Evolutionary conservation across 805 yeast species (phyloP).

Genomic region (Barnettozyma californica): DNA sequence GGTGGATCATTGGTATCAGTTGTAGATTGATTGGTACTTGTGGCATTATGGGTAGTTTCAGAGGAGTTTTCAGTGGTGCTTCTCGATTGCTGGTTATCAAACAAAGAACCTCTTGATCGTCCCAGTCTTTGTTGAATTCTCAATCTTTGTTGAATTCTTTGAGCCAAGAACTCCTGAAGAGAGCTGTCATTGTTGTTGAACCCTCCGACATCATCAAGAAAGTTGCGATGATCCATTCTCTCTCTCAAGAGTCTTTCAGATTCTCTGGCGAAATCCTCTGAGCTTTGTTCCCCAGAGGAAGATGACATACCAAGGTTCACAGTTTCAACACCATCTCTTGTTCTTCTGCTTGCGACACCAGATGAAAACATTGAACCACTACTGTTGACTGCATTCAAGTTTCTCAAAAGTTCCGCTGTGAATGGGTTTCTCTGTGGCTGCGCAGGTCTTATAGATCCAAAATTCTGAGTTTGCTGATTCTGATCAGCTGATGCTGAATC

Average conservation of each 20-base stretch:
- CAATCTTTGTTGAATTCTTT: slow-evolving; percentile 2
- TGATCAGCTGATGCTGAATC: background rate
- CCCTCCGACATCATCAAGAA: background rate
- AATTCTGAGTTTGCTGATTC: background rate
- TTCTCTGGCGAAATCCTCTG: slow-evolving; percentile 4
- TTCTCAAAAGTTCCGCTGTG: slow-evolving; percentile 9
- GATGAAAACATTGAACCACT: slow-evolving; percentile 14
- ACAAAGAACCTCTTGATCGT: background rate
- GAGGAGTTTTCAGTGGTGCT: background rate
- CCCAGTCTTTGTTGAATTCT: slow-evolving; percentile 4
- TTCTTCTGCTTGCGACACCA: slow-evolving; percentile 23
- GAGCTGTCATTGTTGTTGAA: background rate
- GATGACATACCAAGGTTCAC: slow-evolving; percentile 6
- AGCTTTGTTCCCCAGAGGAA: background rate
- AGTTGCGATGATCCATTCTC: slow-evolving; percentile 1
- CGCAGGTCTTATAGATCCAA: background rate
- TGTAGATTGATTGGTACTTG: background rate
- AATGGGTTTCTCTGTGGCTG: slow-evolving; percentile 8
- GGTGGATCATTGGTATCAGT: background rate
- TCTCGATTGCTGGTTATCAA: background rate
- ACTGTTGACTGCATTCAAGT: slow-evolving; percentile 3
- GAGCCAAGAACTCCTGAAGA: slow-evolving; percentile 4
- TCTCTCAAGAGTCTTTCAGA: slow-evolving; percentile 7
- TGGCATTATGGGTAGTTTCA: background rate
- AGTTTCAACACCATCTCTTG: slow-evolving; percentile 22